Percentiles rank a stretch among this genome's conserved stretches.
These are phyloP conservation scores for Spathaspora passalidarum DNA, from an alignment of 805 yeast species.

Conservation along the genomic window DNA sequence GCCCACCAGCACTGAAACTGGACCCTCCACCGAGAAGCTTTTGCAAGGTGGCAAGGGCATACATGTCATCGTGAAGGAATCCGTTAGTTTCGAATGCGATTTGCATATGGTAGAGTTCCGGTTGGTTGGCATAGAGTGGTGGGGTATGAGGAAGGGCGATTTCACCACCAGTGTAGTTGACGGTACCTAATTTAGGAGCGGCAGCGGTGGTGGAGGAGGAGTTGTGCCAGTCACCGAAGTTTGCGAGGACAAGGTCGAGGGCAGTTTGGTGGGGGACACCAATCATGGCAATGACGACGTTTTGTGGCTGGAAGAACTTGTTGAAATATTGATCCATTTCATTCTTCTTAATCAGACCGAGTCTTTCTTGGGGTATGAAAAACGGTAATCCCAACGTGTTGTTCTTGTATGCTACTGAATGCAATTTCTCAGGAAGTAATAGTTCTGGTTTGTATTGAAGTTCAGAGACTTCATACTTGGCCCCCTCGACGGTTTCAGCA, in stretches of 20 bases:
- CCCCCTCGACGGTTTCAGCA: slow-evolving; percentile 52
- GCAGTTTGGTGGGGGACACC: slow-evolving; percentile 79
- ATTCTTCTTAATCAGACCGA: slow-evolving; percentile 51
- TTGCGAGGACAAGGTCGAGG: slow-evolving; percentile 53
- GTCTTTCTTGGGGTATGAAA: slow-evolving; percentile 70
- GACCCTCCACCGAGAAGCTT: slow-evolving; percentile 95
- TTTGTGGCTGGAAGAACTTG: slow-evolving; percentile 71
- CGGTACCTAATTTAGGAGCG: slow-evolving; percentile 50
- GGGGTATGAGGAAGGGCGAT: slow-evolving; percentile 35
- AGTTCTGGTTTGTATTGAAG: slow-evolving; percentile 80
- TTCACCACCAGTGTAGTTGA: slow-evolving; percentile 52
- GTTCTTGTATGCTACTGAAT: slow-evolving; percentile 70
- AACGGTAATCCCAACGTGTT: slow-evolving; percentile 84
- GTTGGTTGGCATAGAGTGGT: slow-evolving; percentile 47
- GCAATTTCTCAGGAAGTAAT: slow-evolving; percentile 86
- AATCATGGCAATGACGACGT: slow-evolving; percentile 80
- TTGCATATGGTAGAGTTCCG: slow-evolving; percentile 81
- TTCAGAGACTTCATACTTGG: slow-evolving; percentile 79
- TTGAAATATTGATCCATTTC: slow-evolving; percentile 60
- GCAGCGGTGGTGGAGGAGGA: slow-evolving; percentile 9
- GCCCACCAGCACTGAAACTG: slow-evolving; percentile 97
- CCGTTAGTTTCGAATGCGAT: slow-evolving; percentile 87
- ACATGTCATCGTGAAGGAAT: slow-evolving; percentile 78
- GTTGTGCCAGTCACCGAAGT: slow-evolving; percentile 59
- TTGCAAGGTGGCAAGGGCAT: slow-evolving; percentile 87